Evolutionary conservation across 352 stramenopile species (phyloP).

Genomic region (Phytopythium ostracodes): DNA sequence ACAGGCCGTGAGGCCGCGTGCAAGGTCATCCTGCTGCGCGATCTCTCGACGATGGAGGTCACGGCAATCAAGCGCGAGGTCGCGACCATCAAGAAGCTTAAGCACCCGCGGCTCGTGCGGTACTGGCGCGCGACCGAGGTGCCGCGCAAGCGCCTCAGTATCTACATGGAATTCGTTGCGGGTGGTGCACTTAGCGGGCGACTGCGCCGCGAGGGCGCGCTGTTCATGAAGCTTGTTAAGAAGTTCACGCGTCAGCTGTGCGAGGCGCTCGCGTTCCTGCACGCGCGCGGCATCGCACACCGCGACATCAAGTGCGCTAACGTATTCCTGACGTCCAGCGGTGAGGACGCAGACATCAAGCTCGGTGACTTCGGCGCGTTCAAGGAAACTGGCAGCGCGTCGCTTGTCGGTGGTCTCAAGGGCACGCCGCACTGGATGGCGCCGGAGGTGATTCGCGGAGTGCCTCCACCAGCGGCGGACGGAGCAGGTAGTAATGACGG

Average conservation of each 20-base stretch:
- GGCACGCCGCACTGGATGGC: constrained; percentile 92
- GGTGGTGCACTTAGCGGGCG: constrained; percentile 67
- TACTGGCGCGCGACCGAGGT: constrained; percentile 66
- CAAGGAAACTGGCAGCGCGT: constrained; percentile 65
- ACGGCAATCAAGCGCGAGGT: constrained; percentile 62
- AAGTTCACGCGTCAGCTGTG: constrained; percentile 84
- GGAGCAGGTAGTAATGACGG: not conserved
- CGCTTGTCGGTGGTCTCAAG: constrained; percentile 76
- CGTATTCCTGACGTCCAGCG: constrained; percentile 36
- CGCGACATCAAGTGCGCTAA: constrained; percentile 88
- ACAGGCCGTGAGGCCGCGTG: constrained; percentile 52
- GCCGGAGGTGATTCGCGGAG: constrained; percentile 81
- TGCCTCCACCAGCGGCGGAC: constrained; percentile 21
- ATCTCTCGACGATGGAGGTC: constrained; percentile 44
- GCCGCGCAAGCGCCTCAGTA: constrained; percentile 51
- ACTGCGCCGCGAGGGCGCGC: constrained; percentile 45
- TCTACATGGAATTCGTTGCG: constrained; percentile 88
- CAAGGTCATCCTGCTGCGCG: constrained; percentile 65
- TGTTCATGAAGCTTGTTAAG: constrained; percentile 37
- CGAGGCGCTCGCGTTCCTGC: constrained; percentile 80
- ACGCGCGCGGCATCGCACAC: constrained; percentile 86
- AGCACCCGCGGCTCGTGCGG: constrained; percentile 55
- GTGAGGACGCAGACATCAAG: constrained; percentile 38
- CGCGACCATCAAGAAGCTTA: constrained; percentile 58
- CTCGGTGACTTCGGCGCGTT: constrained; percentile 77